phyloP scores from a whole-genome alignment of 352 stramenopile genomes.

The Globisporangium cystogenes region DNA sequence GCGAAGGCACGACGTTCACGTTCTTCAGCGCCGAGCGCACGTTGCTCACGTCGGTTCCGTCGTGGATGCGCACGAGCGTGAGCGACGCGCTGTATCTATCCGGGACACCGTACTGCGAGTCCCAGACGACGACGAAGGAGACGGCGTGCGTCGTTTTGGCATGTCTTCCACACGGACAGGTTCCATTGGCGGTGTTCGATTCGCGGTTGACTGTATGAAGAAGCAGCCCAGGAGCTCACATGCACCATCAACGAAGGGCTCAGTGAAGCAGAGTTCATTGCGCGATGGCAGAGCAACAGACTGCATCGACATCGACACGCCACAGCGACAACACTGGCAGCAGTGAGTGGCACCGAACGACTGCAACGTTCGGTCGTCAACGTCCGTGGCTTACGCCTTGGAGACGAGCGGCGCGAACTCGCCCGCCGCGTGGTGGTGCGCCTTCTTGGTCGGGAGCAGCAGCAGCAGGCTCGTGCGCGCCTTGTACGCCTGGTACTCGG shows the following conservation, averaged over 20 bases:
- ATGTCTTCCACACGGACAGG: too few relatives aligned
- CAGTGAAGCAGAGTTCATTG: too few relatives aligned
- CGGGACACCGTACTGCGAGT: neutral
- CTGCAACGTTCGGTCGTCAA: neutral
- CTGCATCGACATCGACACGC: too few relatives aligned
- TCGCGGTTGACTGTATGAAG: neutral
- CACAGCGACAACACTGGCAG: too few relatives aligned
- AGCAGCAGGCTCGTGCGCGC: constrained; percentile 53
- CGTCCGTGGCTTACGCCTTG: constrained; percentile 18
- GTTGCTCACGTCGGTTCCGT: too few relatives aligned
- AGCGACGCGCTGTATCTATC: neutral
- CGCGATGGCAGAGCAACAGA: too few relatives aligned
- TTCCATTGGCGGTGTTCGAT: neutral
- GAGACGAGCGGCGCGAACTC: constrained; percentile 14
- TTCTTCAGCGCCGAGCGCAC: too few relatives aligned
- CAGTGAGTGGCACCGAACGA: too few relatives aligned
- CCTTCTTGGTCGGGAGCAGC: constrained; percentile 15
- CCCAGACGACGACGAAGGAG: neutral
- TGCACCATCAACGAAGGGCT: too few relatives aligned
- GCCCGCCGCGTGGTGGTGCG: constrained; percentile 2
- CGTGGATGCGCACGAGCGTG: too few relatives aligned
- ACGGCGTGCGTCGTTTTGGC: neutral
- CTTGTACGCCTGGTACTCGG: constrained; percentile 74
- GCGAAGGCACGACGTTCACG: too few relatives aligned
- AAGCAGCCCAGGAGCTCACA: neutral